Percentiles rank a stretch among this genome's conserved stretches.
phyloP scores from a whole-genome alignment of 345 rosid genomes.

The Anacardium occidentale region DNA sequence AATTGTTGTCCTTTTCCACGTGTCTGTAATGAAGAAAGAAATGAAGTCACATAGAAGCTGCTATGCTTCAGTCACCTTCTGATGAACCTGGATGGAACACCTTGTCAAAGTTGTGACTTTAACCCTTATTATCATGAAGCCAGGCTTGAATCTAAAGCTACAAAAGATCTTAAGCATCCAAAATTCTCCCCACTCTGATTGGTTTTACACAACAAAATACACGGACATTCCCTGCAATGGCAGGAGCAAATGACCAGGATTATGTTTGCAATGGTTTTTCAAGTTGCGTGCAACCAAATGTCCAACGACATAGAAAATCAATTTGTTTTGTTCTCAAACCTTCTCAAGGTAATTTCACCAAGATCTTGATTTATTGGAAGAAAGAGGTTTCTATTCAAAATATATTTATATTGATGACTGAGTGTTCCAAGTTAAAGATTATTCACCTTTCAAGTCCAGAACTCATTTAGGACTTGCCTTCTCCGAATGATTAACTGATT shows the following conservation, averaged over 20 bases:
- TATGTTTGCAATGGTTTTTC: neutral
- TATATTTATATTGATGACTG: neutral
- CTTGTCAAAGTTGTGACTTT: constrained; percentile 57
- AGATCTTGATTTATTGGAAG: neutral
- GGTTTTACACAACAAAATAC: constrained; percentile 80
- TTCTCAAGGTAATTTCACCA: neutral
- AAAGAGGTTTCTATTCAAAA: neutral
- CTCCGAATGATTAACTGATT: constrained; percentile 55
- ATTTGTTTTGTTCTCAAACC: neutral
- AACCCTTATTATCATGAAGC: constrained; percentile 41
- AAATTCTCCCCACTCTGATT: constrained; percentile 30
- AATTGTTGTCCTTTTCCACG: neutral
- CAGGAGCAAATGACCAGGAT: neutral
- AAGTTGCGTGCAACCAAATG: neutral
- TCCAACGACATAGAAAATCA: neutral
- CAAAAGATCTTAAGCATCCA: constrained; percentile 33
- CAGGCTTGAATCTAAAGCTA: constrained; percentile 48
- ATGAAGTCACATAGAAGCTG: neutral
- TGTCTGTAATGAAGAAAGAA: neutral
- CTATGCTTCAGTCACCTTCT: constrained; percentile 45
- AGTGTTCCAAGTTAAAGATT: neutral
- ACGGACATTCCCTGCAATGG: constrained; percentile 61
- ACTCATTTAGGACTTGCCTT: constrained; percentile 63
- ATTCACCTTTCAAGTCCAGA: constrained; percentile 76
- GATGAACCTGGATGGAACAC: constrained; percentile 65